Evolutionary conservation across 2,329 filamentous ascomycete genomes (phyloP), one percentile per base, ranked within the genome.

Genomic region (Verticillium nubilum): DNA sequence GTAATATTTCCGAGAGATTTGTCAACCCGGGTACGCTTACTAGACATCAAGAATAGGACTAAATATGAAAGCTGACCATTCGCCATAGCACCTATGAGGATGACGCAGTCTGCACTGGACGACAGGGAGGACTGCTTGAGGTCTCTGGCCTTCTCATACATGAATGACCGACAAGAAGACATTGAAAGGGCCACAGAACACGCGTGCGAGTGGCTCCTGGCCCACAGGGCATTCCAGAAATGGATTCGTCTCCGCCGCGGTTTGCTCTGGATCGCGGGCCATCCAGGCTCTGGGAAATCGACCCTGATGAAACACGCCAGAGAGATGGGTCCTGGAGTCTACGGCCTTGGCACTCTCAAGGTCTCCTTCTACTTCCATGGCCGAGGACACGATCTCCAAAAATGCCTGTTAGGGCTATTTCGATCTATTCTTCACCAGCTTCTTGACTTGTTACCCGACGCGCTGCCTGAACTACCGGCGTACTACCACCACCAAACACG

Each of bases 251-350:
- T 31, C 0, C 13, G 65, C 7, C 52, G 25, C 13, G 67, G 63
- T 3, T 4, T 75, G 0, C 68, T 75, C 2, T 76, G 72, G 73
- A 71, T 78, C 37, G 73, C 72, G 54, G 75, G 75, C 1, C 74
- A 77, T 27, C 74, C 75, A 3, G 74, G 74, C 5, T 69, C 71
- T 0, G 74, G 75, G 2, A 78, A 78, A 57, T 76, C 73, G 5
- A 77, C 74, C 2, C 59, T 78, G 35, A 64, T 78, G 54, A 66
- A 65, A 33, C 67, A 69, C 60, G 29, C 75, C 1, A 65, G 77
- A 13, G 62, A 73, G 60, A 67, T 53, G 37, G n/a, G 15, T 17
- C 4, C n/a, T 2, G 35, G 19, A 3, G 17, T 19, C 6, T 28
- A 52, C 7, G 6, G 57, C 57, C 58, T 59, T 3, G n/a, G 35